phyloP scores from a whole-genome alignment of 768 basidiomycete species.

The Suillus plorans region DNA sequence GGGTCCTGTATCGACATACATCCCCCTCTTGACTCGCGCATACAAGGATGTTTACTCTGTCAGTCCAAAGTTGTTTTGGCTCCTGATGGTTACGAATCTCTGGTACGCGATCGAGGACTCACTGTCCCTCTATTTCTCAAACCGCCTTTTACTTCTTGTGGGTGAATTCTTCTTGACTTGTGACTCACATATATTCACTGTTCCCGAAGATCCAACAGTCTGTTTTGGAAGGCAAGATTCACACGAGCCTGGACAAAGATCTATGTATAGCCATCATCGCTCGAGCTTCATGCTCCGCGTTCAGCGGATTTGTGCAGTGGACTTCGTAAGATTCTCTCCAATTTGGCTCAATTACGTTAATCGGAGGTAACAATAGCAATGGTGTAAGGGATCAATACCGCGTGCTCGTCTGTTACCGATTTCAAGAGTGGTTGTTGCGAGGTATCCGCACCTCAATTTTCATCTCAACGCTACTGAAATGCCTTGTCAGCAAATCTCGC shows the following conservation, averaged over 20 bases:
- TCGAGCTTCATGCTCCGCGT: slow-evolving; percentile 15
- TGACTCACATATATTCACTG: not conserved
- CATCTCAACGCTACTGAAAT: not conserved
- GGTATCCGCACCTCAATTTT: slow-evolving; percentile 8
- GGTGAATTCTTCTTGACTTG: not conserved
- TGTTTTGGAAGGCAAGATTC: slow-evolving; percentile 7
- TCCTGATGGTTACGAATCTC: slow-evolving; percentile 9
- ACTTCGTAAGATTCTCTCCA: slow-evolving; percentile 16
- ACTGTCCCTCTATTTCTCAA: slow-evolving; percentile 24
- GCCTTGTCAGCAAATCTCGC: slow-evolving; percentile 15
- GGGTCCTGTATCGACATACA: slow-evolving; percentile 1
- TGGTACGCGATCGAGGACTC: slow-evolving; percentile 21
- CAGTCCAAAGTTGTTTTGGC: slow-evolving; percentile 19
- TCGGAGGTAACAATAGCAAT: slow-evolving; percentile 4
- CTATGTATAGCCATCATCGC: slow-evolving; percentile 15
- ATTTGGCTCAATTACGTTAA: not conserved
- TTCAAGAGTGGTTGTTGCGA: slow-evolving; percentile 19
- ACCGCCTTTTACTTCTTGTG: slow-evolving; percentile 20
- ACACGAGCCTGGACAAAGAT: not conserved
- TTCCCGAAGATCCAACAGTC: slow-evolving; percentile 21
- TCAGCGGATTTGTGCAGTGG: slow-evolving; percentile 17
- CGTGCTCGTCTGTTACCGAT: slow-evolving; percentile 21
- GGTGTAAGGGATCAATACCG: slow-evolving; percentile 8
- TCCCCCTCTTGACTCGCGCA: slow-evolving; percentile 16
- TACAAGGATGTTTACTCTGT: slow-evolving; percentile 23